A percentile compares a stretch with the other conserved stretches of the same genome.
Conservation (phyloP, 23 red algal species). For the Chondrus crispus region DNA sequence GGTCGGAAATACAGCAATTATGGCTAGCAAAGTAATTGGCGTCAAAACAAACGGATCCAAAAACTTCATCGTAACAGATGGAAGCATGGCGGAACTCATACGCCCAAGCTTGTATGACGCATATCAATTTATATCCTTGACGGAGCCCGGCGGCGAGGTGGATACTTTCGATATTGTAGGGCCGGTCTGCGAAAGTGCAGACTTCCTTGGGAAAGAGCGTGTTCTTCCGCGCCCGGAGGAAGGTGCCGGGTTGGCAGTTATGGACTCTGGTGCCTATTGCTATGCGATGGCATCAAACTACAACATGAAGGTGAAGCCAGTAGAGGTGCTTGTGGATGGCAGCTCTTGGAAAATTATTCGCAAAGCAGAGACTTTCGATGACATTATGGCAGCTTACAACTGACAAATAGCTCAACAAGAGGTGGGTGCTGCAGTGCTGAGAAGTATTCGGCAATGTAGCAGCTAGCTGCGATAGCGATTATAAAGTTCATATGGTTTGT, state of each 20-base stretch:
- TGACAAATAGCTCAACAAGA: no score
- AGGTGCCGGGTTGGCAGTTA: constrained; percentile 83
- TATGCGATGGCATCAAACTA: constrained; percentile 94
- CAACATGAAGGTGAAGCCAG: constrained; percentile 90
- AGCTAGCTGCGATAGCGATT: no score
- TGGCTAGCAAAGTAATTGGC: constrained; percentile 85
- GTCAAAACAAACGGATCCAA: constrained; percentile 92
- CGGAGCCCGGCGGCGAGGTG: constrained; percentile 54
- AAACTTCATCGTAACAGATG: constrained; percentile 90
- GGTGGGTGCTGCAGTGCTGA: no score
- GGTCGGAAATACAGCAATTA: constrained; percentile 77
- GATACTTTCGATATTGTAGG: constrained; percentile 87
- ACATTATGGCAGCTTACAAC: constrained; percentile 75
- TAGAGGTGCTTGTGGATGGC: constrained; percentile 86
- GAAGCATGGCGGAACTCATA: constrained; percentile 92
- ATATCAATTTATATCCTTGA: constrained; percentile 79
- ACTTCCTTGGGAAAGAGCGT: constrained; percentile 92
- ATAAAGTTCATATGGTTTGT: no score
- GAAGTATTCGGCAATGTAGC: no score
- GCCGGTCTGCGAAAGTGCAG: constrained; percentile 89
- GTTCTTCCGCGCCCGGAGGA: constrained; percentile 65
- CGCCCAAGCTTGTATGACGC: constrained; percentile 88
- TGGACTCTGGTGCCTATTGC: constrained; percentile 93
- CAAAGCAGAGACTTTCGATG: constrained; percentile 77
- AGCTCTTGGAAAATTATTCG: constrained; percentile 76